Percentiles rank a stretch among this genome's conserved stretches.
Evolutionary conservation across 352 stramenopile species (phyloP).

Genomic region (Globisporangium abappressorium): DNA sequence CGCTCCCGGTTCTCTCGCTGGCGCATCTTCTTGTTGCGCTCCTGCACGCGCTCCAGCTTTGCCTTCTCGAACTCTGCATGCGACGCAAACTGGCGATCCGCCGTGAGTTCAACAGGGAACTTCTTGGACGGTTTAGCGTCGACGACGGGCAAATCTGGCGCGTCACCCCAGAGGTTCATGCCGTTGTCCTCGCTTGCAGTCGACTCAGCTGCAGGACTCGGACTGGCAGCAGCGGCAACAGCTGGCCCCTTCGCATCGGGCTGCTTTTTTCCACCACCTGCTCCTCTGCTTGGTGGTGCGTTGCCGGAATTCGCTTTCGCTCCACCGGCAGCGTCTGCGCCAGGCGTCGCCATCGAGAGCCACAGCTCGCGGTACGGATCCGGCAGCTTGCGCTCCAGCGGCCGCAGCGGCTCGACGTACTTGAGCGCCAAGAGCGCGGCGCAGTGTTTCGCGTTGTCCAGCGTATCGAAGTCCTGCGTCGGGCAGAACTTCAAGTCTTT

Average conservation of each 20-base stretch:
- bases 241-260: background rate
- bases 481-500: slow-evolving; percentile 94
- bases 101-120: slow-evolving; percentile 39
- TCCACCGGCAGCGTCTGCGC: background rate
- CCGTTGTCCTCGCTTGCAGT: slow-evolving; percentile 3
- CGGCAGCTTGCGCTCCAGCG: slow-evolving; percentile 94
- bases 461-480: slow-evolving; percentile 69
- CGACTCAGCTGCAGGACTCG: background rate
- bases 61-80: slow-evolving; percentile 65
- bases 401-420: slow-evolving; percentile 91
- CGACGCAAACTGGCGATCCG: slow-evolving; percentile 76
- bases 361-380: slow-evolving; percentile 96
- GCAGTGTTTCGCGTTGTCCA: slow-evolving; percentile 92
- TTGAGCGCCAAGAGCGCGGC: slow-evolving; percentile 92
- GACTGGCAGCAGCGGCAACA: background rate
- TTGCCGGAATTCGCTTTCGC: slow-evolving; percentile 14
- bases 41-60: slow-evolving; percentile 43
- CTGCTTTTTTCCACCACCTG: background rate
- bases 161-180: slow-evolving; percentile 47
- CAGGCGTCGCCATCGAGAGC: slow-evolving; percentile 42
- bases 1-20: slow-evolving; percentile 90
- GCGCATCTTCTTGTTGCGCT: slow-evolving; percentile 77
- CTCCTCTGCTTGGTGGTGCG: background rate
- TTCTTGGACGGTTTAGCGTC: slow-evolving; percentile 19
- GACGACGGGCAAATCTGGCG: slow-evolving; percentile 5